Base-by-base conservation (phyloP, 1,284 basidiomycete genomes). In the Macrocystidia cucumis region DNA sequence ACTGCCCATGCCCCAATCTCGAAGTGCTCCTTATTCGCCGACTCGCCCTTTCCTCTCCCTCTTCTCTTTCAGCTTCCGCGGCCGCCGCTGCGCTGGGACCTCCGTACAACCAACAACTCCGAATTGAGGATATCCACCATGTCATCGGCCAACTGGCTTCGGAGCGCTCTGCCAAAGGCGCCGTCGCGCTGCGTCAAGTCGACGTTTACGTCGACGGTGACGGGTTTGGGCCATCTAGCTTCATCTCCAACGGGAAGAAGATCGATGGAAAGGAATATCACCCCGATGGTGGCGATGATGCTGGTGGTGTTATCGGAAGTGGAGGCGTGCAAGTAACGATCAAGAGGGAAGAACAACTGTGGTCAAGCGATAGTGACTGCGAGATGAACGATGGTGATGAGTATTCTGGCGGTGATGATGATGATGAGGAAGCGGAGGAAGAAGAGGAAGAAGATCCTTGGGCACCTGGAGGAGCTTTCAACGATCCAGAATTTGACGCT, bases 401-500 rank as follows among this genome's bases (percentile, higher is more conserved):
- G n/a, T n/a, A n/a, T n/a, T n/a, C n/a, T n/a, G n/a, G n/a, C n/a
- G 12, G 30, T 14, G 47, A 47, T 17, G 43, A 42, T 14, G 47
- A 40, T 14, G 48, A 47, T 6, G 45, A 44, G 1, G 41, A 45
- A 2, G 41, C 45, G 26, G 48, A 50, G 17, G 34, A 22, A 16
- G 41, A 38, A 9, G 42, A 35, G 5, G 43, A 42, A 16, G 29
- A 44, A 19, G 45, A 47, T 33, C 45, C 54, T 20, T 65, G 53
- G 35, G 45, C 46, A 19, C 42, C 41, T n/a, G 57, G 57, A 18
- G 60, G 60, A 9, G 52, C 48, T 3, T 62, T 62, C 40, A 59
- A 64, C 37, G 62, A 65, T 42, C 55, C 60, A 6, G 40, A 47
- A n/a, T 63, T 62, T 35, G 62, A 64, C 43, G 49, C 52, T 3